A percentile compares a stretch with the other conserved stretches of the same genome.
phyloP scores from a whole-genome alignment of 2,329 filamentous ascomycete genomes.

The Xylariaceae sp. region DNA sequence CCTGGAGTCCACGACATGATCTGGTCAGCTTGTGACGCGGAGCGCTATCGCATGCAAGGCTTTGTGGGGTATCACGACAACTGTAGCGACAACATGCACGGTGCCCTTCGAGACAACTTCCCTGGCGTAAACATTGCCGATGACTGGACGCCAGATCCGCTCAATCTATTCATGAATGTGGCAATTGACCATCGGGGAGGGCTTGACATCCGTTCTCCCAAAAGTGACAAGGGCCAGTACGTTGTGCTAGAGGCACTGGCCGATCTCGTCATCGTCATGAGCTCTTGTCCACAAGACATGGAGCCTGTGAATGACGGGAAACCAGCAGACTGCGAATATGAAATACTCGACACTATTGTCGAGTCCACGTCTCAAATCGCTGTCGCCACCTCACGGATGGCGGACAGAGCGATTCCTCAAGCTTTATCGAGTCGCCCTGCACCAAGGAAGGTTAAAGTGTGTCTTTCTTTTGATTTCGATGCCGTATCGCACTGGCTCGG shows the following conservation, averaged over 20 bases:
- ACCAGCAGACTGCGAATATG: conserved; percentile 34
- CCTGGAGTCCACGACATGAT: conserved; percentile 39
- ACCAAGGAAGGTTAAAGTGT: too few relatives aligned
- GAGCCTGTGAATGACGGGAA: conserved; percentile 35
- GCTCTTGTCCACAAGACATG: conserved; percentile 42
- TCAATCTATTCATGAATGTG: conserved; percentile 46
- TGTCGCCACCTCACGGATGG: too few relatives aligned
- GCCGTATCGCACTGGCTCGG: too few relatives aligned
- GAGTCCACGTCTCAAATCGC: too few relatives aligned
- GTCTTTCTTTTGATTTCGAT: too few relatives aligned
- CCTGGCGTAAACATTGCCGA: conserved; percentile 26
- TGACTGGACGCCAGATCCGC: conserved; percentile 38
- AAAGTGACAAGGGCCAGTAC: conserved; percentile 34
- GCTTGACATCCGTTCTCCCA: conserved; percentile 33
- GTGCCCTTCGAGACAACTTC: conserved; percentile 26
- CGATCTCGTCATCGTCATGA: conserved; percentile 40
- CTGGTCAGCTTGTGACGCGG: conserved; percentile 39
- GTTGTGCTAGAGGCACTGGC: conserved; percentile 35
- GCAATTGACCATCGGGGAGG: conserved; percentile 34
- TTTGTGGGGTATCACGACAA: conserved; percentile 38
- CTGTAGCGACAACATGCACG: conserved; percentile 39
- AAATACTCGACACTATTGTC: background rate
- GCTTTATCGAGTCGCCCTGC: too few relatives aligned
- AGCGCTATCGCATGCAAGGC: conserved; percentile 38
- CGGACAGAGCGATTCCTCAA: too few relatives aligned